phyloP scores from a whole-genome alignment of 345 rosid genomes.

The Pseudoturritis turrita region DNA sequence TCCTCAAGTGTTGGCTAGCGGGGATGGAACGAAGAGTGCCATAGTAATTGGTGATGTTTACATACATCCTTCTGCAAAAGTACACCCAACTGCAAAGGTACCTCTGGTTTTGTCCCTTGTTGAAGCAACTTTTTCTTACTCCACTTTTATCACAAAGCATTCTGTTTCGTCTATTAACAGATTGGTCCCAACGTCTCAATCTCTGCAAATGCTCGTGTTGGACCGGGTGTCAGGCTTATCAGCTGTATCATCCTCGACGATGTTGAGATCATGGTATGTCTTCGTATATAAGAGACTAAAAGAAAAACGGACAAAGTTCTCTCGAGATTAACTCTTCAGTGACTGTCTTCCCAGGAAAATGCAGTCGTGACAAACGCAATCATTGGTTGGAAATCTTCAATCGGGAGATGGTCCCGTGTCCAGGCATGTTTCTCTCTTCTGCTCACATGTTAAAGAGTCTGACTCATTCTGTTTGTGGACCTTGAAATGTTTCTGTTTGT shows the following conservation, averaged over 20 bases:
- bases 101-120: conserved; percentile 1
- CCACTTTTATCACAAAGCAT: not conserved
- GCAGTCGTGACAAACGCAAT: conserved; percentile 82
- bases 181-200: conserved; percentile 91
- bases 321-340: conserved; percentile 16
- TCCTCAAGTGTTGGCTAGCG: conserved; percentile 72
- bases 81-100: conserved; percentile 95
- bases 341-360: conserved; percentile 58
- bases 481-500: not conserved
- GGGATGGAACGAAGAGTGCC: conserved; percentile 70
- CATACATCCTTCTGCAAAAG: conserved; percentile 95
- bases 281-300: not conserved
- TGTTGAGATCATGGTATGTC: conserved; percentile 77
- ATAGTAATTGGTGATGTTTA: conserved; percentile 76
- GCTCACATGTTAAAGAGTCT: not conserved
- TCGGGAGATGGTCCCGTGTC: conserved; percentile 94
- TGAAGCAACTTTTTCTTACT: not conserved
- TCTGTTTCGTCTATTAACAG: conserved; percentile 40
- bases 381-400: conserved; percentile 89
- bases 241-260: conserved; percentile 89
- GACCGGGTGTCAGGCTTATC: conserved; percentile 90
- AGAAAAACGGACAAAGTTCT: not conserved
- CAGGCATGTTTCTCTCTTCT: conserved; percentile 45
- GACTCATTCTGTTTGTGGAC: conserved; percentile 8
- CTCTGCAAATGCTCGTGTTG: conserved; percentile 88